Base-by-base conservation (phyloP, 768 basidiomycete genomes). In the Mycena venus region DNA sequence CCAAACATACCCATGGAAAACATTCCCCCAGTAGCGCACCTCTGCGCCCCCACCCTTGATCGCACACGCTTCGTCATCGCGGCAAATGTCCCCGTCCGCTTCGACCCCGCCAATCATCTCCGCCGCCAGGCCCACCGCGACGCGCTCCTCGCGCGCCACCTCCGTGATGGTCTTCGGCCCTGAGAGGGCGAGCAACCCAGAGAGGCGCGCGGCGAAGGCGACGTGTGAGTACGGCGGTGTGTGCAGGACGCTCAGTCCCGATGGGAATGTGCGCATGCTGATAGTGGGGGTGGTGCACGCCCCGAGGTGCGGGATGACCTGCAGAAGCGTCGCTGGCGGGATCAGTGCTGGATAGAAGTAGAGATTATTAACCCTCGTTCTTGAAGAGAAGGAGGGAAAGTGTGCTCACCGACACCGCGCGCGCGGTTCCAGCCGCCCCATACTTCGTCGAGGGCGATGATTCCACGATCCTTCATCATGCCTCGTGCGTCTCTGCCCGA, bases 321-420 rank as follows among this genome's bases (percentile, higher is more conserved):
- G 89, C n/a, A 95, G 86, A 79, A 99, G 92, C 3, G 95, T 96
- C 32, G 93, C 88, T 5, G 98, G 98, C 5, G 98, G 94, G 51
- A 99, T 91, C 42, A 99, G 90, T 6, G 97, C 97, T 97, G 42
- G 15, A 23, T 6, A 27, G 10, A n/a, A 11, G 42, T 25, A 8
- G 31, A 49, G 31, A 29, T 10, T 15, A n/a, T n/a, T 15, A 42
- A 15, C n/a, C n/a, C n/a, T n/a, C n/a, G n/a, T n/a, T 15, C 21
- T 36, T 5, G 32, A 15, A 8, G 38, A 40, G 2, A 42, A 61
- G 14, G 7, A 0, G 17, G 23, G 23, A 25, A 29, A 53, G 25
- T 0, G 8, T 14, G 29, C 65, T 6, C 10, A 67, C 65, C 65
- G 23, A 51, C 49, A 25, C 49, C 49, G 23, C 49, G 49, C n/a